Conservation (phyloP, 2,329 filamentous ascomycete genomes). For the Colletotrichum liriopes region DNA sequence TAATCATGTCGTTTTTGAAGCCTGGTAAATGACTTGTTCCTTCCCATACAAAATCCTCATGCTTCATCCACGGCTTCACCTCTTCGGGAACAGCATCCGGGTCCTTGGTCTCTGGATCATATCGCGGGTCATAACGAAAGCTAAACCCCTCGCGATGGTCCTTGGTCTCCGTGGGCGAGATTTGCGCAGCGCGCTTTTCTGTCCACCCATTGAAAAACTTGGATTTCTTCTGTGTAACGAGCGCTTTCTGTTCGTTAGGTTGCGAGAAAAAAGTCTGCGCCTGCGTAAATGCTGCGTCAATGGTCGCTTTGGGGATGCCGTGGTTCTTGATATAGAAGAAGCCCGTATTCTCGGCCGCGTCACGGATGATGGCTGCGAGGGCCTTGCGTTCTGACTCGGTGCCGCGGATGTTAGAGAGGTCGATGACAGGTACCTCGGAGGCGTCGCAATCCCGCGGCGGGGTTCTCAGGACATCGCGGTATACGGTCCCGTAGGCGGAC, state of each 20-base stretch:
- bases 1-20: constrained; percentile 42
- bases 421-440: constrained; percentile 64
- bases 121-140: constrained; percentile 57
- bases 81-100: constrained; percentile 34
- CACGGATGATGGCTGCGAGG: constrained; percentile 56
- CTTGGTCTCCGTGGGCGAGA: constrained; percentile 50
- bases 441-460: constrained; percentile 57
- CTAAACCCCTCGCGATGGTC: constrained; percentile 50
- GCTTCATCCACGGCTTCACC: constrained; percentile 43
- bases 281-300: constrained; percentile 46
- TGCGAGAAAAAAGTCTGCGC: constrained; percentile 51
- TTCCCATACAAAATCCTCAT: constrained; percentile 45
- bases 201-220: constrained; percentile 57
- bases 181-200: constrained; percentile 45
- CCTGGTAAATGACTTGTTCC: constrained; percentile 41
- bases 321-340: constrained; percentile 66
- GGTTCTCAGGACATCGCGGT: constrained; percentile 58
- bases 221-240: constrained; percentile 47
- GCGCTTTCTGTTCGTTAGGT: constrained; percentile 48
- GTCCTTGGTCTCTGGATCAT: constrained; percentile 59
- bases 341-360: constrained; percentile 59
- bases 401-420: constrained; percentile 56
- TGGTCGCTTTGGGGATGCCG: constrained; percentile 54
- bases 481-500: constrained; percentile 61
- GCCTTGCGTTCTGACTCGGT: constrained; percentile 52